Evolutionary conservation across 2,329 filamentous ascomycete species (phyloP).

Genomic region (Sclerotinia trifoliorum): DNA sequence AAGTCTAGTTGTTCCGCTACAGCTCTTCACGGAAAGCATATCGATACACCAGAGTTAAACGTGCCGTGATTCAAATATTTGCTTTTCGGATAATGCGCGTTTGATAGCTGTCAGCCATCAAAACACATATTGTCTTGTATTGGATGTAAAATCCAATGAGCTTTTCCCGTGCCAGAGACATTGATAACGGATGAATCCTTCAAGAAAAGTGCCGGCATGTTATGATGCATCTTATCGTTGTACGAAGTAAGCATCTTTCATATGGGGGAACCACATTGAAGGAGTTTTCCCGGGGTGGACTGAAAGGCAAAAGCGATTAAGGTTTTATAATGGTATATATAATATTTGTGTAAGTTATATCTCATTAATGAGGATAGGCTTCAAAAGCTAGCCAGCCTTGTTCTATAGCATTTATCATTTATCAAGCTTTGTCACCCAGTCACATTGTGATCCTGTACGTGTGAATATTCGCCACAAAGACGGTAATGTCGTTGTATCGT

Average conservation of each 20-base stretch:
- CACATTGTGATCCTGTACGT: neutral
- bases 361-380: neutral
- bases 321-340: neutral
- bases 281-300: neutral
- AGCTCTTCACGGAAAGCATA: neutral
- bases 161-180: neutral
- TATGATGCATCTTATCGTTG: neutral
- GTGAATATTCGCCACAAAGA: neutral
- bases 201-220: neutral
- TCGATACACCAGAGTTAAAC: neutral
- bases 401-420: neutral
- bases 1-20: no score
- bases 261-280: neutral
- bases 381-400: neutral
- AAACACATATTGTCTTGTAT: neutral
- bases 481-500: neutral
- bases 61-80: neutral
- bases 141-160: neutral
- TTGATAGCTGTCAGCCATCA: constrained; percentile 6
- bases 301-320: neutral
- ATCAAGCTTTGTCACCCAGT: neutral
- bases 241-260: neutral
- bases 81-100: neutral
- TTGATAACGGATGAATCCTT: neutral
- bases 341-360: neutral